A percentile compares a stretch with the other conserved stretches of the same genome.
phyloP scores from a whole-genome alignment of 139 green algal genomes.

The Pedinophyceae sp. region DNA sequence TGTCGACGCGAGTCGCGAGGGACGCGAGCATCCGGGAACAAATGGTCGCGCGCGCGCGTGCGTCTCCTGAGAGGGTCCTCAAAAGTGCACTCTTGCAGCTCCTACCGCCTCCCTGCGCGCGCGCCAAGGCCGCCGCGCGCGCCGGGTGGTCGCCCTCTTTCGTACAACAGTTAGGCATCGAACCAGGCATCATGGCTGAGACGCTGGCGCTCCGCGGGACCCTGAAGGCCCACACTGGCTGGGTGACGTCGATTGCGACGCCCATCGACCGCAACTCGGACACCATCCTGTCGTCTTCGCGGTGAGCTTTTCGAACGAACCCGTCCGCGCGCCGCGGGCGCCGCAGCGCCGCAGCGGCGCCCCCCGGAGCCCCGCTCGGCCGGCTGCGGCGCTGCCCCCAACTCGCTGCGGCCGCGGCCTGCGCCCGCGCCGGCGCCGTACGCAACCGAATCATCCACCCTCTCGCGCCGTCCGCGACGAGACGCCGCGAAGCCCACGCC shows the following conservation, averaged over 20 bases:
- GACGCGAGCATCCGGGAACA: too few relatives aligned
- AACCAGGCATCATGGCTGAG: constrained; percentile 46
- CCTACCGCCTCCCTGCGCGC: too few relatives aligned
- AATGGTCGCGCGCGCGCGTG: too few relatives aligned
- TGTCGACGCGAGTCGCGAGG: too few relatives aligned
- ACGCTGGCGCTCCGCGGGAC: constrained; percentile 54
- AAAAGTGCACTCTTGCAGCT: too few relatives aligned
- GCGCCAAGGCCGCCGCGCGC: too few relatives aligned
- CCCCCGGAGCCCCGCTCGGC: too few relatives aligned
- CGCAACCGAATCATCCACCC: not conserved
- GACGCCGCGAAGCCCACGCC: not conserved
- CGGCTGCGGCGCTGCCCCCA: not conserved
- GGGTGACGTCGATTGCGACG: constrained; percentile 83
- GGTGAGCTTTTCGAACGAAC: constrained; percentile 41
- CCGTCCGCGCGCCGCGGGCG: not conserved
- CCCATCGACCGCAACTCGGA: constrained; percentile 85
- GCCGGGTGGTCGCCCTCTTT: too few relatives aligned
- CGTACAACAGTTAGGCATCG: too few relatives aligned
- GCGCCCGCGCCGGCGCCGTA: too few relatives aligned
- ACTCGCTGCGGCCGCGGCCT: not conserved
- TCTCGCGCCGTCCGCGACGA: not conserved
- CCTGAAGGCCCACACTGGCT: constrained; percentile 50
- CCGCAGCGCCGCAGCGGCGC: not conserved
- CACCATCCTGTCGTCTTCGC: constrained; percentile 77
- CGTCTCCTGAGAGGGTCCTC: too few relatives aligned